Conservation (phyloP, 2,329 filamentous ascomycete genomes). For the Fusarium compactum region DNA sequence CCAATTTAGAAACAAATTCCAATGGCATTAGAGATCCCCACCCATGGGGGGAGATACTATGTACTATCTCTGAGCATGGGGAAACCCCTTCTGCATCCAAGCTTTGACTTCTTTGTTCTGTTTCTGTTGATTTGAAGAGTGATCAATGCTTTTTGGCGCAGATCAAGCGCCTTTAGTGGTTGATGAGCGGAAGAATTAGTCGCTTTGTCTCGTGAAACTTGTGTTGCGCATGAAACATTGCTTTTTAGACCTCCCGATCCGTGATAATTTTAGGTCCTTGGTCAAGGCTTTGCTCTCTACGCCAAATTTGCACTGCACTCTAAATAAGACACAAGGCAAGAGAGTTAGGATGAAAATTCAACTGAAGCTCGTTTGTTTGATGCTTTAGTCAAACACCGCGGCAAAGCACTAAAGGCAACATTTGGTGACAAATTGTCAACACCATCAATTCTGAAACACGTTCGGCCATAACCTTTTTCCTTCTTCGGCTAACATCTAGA, state of each 20-base stretch:
- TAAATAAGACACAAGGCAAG: not conserved
- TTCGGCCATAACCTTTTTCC: not conserved
- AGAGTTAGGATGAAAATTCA: not conserved
- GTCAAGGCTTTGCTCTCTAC: conserved; percentile 1
- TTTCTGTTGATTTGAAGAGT: not conserved
- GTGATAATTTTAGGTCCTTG: not conserved
- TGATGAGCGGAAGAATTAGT: not conserved
- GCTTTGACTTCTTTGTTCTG: not conserved
- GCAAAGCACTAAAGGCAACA: not conserved
- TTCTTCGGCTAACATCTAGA: not conserved
- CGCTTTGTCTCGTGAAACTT: conserved; percentile 13
- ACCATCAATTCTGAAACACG: conserved; percentile 27
- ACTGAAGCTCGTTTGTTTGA: conserved; percentile 14
- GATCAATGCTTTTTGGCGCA: not conserved
- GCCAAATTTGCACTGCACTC: not conserved
- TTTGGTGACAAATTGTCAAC: not conserved
- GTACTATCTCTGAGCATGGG: not conserved
- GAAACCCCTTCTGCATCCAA: not conserved
- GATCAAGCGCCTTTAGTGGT: not conserved
- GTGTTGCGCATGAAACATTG: conserved; percentile 19
- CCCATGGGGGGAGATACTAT: too few relatives aligned
- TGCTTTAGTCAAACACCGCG: conserved; percentile 15
- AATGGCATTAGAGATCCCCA: not conserved
- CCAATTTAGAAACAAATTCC: conserved; percentile 5
- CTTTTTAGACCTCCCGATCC: not conserved